Conservation (phyloP, 2,329 filamentous ascomycete species). For the Sordariomycetes sp. region DNA sequence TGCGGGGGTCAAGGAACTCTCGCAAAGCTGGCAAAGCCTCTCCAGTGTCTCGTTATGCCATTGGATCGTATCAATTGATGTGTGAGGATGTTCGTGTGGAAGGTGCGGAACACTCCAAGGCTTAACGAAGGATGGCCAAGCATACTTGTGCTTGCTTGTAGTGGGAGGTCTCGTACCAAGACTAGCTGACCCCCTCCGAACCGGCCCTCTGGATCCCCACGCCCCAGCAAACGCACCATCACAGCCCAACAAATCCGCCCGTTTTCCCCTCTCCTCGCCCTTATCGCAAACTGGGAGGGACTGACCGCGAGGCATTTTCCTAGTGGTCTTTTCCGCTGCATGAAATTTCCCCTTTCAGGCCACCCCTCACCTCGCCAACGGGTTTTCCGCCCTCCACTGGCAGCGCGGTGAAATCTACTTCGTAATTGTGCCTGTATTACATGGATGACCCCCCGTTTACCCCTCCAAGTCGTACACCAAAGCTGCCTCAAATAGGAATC, state of each 20-base stretch:
- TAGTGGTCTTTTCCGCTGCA: not conserved
- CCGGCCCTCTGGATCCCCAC: not conserved
- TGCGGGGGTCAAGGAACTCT: too few species aligned
- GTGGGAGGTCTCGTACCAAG: too few species aligned
- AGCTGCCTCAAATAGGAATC: not conserved
- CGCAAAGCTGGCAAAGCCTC: too few species aligned
- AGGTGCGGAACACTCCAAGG: too few species aligned
- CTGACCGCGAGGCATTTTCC: conserved; percentile 1
- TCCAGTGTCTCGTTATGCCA: too few species aligned
- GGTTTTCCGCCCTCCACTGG: not conserved
- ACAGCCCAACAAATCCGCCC: not conserved
- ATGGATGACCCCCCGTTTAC: not conserved
- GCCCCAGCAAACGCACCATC: not conserved
- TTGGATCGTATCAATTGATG: too few species aligned
- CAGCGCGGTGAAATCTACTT: not conserved
- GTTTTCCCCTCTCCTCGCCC: not conserved
- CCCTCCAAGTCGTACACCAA: not conserved
- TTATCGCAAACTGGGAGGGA: not conserved
- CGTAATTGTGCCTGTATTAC: not conserved
- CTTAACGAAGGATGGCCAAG: too few species aligned
- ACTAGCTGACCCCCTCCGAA: not conserved
- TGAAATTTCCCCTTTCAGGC: not conserved
- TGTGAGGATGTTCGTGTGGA: too few species aligned
- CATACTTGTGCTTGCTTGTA: too few species aligned
- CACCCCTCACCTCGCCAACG: not conserved